These are phyloP conservation scores for Citrus medica DNA, from an alignment of 345 rosid species.

Conservation along the genomic window DNA sequence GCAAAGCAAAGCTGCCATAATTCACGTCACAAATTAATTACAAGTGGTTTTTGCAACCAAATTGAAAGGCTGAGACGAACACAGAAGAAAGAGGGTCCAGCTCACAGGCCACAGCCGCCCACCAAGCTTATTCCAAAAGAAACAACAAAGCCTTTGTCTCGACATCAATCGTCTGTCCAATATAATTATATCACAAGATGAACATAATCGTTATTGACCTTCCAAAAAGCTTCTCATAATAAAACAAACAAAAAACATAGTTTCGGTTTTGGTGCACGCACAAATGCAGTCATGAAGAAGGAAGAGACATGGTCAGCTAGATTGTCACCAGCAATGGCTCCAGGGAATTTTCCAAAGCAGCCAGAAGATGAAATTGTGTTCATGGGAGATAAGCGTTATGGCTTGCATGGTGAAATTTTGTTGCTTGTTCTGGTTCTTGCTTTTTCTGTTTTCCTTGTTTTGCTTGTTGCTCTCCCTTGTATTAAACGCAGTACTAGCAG, in stretches of 20 bases:
- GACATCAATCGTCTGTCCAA: too few species aligned
- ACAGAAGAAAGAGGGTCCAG: too few species aligned
- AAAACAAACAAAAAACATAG: neutral
- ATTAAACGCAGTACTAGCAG: constrained; percentile 23
- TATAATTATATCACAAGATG: too few species aligned
- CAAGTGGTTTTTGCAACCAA: too few species aligned
- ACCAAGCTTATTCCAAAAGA: neutral
- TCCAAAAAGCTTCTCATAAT: neutral
- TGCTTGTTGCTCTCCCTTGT: constrained; percentile 36
- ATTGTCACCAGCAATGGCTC: constrained; percentile 12
- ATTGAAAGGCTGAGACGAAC: too few species aligned
- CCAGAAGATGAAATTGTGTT: constrained; percentile 9
- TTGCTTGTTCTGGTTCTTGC: constrained; percentile 23
- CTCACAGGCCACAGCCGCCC: neutral
- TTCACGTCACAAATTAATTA: too few species aligned
- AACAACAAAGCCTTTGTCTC: neutral
- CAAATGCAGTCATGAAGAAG: neutral
- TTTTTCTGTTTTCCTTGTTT: constrained; percentile 38
- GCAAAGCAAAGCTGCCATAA: too few species aligned
- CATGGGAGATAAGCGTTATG: constrained; percentile 36
- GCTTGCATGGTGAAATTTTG: constrained; percentile 45
- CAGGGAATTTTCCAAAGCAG: neutral
- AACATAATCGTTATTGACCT: neutral
- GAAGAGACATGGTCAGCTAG: neutral
- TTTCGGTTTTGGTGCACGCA: neutral